phyloP scores from a whole-genome alignment of 257 asterid genomes.

The Verbena officinalis region DNA sequence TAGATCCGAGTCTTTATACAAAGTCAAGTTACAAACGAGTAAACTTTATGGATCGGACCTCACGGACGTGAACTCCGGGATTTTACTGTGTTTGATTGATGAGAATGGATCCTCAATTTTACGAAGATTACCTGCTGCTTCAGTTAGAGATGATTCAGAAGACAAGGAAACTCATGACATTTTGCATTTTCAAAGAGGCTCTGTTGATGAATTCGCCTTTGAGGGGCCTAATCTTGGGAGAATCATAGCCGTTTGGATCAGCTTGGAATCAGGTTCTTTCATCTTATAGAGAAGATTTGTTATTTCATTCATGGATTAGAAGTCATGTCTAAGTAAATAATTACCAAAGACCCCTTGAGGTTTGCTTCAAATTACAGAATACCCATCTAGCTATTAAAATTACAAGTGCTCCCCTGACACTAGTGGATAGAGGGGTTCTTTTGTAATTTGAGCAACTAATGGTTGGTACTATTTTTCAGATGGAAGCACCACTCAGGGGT shows the following conservation, averaged over 20 bases:
- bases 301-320: neutral
- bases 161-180: constrained; percentile 30
- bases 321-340: no score
- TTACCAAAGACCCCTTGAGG: no score
- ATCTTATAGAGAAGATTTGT: constrained; percentile 7
- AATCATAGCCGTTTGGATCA: constrained; percentile 75
- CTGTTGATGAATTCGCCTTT: constrained; percentile 67
- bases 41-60: constrained; percentile 63
- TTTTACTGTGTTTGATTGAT: constrained; percentile 74
- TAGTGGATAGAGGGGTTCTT: no score
- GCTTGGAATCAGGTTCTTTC: constrained; percentile 75
- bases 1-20: constrained; percentile 44
- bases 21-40: constrained; percentile 71
- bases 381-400: no score
- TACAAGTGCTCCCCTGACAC: no score
- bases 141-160: constrained; percentile 25
- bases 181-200: constrained; percentile 68
- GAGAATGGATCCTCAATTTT: constrained; percentile 76
- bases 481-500: no score
- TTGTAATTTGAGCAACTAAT: no score
- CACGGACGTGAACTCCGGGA: constrained; percentile 58
- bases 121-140: constrained; percentile 67
- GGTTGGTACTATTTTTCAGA: no score
- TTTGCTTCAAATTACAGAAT: no score
- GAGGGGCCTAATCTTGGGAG: constrained; percentile 77